Evolutionary conservation across 202 grass and related monocot species (phyloP).

Genomic region (Carex arenaria): DNA sequence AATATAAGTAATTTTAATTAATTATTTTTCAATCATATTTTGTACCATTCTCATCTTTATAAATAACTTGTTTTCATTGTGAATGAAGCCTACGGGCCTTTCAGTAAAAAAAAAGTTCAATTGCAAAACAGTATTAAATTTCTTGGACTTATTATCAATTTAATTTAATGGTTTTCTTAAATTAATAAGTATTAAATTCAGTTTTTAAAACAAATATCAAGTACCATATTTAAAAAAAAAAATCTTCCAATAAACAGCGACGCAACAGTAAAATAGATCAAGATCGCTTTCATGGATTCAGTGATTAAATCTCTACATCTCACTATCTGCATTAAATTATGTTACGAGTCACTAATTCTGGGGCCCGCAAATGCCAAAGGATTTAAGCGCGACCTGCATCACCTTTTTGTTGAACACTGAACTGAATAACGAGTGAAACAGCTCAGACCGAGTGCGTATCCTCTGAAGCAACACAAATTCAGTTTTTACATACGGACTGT

Average conservation of each 20-base stretch:
- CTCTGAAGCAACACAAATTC: too few species aligned
- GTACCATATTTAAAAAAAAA: too few species aligned
- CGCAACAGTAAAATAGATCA: too few species aligned
- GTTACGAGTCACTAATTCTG: background rate
- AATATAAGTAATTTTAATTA: too few species aligned
- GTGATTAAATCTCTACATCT: background rate
- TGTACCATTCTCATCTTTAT: too few species aligned
- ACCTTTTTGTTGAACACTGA: background rate
- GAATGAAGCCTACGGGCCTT: too few species aligned
- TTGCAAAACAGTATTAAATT: background rate
- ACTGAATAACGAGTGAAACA: background rate
- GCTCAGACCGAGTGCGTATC: background rate
- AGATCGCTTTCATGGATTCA: background rate
- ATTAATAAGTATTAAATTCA: too few species aligned
- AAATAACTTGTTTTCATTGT: too few species aligned
- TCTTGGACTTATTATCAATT: background rate
- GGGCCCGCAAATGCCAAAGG: background rate
- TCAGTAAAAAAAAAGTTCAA: background rate
- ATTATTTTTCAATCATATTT: too few species aligned
- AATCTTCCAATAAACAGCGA: too few species aligned
- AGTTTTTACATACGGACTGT: too few species aligned
- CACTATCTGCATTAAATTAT: background rate
- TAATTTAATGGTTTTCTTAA: background rate
- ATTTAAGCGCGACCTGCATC: background rate
- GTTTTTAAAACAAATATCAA: too few species aligned